Base-by-base conservation (phyloP, 164 flowering plant species). In the Sedum album region DNA sequence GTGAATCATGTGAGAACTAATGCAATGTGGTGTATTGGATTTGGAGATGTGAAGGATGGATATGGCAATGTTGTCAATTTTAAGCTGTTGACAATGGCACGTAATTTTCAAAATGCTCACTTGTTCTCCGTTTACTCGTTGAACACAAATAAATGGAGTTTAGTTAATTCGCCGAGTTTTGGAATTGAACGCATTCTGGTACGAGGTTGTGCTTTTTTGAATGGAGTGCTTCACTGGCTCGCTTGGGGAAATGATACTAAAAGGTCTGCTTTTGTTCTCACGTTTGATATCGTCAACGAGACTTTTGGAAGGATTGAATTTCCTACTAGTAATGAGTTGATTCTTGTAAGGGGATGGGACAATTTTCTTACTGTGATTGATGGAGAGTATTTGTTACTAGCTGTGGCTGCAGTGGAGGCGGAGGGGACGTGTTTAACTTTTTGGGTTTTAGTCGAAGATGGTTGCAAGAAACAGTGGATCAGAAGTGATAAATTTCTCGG, bases 291-390 rank as follows among this genome's bases (percentile, higher is more conserved):
- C 1, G 33, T 28, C 6, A 57, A 5, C 62, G 62, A 57, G 62
- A 57, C 33, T 57, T 13, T 57, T 25, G 62, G 62, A 11, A 57
- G 31, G 62, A 26, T 57, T 57, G 62, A 57, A 28, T 57, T 57
- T 15, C 62, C 62, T 9, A 2, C 14, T 41, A 15, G 46, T 11
- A 8, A 23, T 6, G 60, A 53, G 28, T 7, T 21, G 13, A 21
- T 23, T 2, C 1, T 26, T 3, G 0, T 9, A 2, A 57, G 62
- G 18, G 33, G 5, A 2, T 0, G 17, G 2, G 60, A 53, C 14
- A 11, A 57, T 30, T 57, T 57, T 11, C 33, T 26, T 28, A 57
- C 62, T 26, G 17, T 57, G 33, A 3, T 57, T 13, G 62, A 57
- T 11, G 62, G 30, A 26, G 20, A 17, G 33, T 28, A 57, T 28